Conservation (phyloP, 1,284 basidiomycete genomes). For the Cryptococcus sp. region DNA sequence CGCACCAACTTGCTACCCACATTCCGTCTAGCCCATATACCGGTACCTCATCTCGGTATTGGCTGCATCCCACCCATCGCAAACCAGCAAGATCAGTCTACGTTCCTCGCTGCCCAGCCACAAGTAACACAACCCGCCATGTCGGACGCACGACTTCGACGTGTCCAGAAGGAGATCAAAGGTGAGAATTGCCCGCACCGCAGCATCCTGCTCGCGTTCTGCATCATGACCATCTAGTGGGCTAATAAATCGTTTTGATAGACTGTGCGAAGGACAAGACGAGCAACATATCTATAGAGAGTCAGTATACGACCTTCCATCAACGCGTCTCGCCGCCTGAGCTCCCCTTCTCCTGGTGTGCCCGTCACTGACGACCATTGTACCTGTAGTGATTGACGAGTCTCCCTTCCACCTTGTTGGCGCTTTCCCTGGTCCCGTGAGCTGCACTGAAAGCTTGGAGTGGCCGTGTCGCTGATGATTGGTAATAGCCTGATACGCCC, state of each 20-base stretch:
- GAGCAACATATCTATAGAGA: conserved; percentile 74
- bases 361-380: neutral
- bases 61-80: neutral
- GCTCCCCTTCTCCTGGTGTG: neutral
- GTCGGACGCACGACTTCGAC: conserved; percentile 75
- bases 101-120: neutral
- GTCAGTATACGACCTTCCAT: conserved; percentile 25
- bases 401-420: conserved; percentile 85
- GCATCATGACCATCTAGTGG: neutral
- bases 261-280: conserved; percentile 93
- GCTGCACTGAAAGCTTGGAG: conserved; percentile 13
- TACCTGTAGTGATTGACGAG: conserved; percentile 64
- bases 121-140: conserved; percentile 28
- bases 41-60: neutral
- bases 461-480: neutral
- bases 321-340: neutral
- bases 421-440: conserved; percentile 81
- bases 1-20: neutral
- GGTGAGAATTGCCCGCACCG: conserved; percentile 56
- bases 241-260: conserved; percentile 33
- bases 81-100: neutral
- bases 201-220: neutral
- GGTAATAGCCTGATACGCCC: conserved; percentile 64
- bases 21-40: neutral
- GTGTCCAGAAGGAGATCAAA: conserved; percentile 88